These are phyloP conservation scores for Huntiella moniliformis DNA, from an alignment of 2,329 filamentous ascomycete species.

Conservation along the genomic window DNA sequence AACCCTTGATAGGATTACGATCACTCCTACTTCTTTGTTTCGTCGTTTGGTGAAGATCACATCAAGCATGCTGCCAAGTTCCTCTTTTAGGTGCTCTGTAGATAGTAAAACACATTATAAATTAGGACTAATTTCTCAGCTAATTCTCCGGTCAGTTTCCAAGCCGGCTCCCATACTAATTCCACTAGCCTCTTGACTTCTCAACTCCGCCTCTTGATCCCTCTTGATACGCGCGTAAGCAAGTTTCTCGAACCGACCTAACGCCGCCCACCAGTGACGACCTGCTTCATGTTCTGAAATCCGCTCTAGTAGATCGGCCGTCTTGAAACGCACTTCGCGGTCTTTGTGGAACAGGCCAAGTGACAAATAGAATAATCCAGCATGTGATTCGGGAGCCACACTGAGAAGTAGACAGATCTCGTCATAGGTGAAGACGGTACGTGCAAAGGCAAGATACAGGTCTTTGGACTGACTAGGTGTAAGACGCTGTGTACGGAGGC, in stretches of 20 bases:
- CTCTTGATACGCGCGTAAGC: constrained; percentile 64
- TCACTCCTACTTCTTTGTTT: constrained; percentile 95
- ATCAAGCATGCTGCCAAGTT: constrained; percentile 82
- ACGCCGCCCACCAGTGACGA: constrained; percentile 72
- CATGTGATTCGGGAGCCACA: constrained; percentile 68
- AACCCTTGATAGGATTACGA: constrained; percentile 52
- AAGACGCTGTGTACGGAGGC: constrained; percentile 64
- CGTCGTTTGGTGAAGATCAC: constrained; percentile 76
- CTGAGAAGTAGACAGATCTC: constrained; percentile 71
- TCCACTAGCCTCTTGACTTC: constrained; percentile 25
- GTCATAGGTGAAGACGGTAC: constrained; percentile 60
- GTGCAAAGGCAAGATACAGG: constrained; percentile 66
- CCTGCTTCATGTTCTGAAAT: constrained; percentile 78
- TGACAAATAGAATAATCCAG: constrained; percentile 76
- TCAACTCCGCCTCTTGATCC: constrained; percentile 37
- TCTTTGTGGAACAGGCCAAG: constrained; percentile 86
- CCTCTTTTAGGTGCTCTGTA: constrained; percentile 22
- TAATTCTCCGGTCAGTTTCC: constrained; percentile 24
- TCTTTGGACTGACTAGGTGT: constrained; percentile 57
- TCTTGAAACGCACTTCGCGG: constrained; percentile 55
- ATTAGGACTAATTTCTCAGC: constrained; percentile 20
- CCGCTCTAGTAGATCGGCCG: constrained; percentile 63
- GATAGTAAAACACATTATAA: neutral
- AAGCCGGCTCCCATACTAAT: constrained; percentile 20
- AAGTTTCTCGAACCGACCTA: constrained; percentile 77